Conservation (phyloP, 805 yeast genomes). For the Metschnikowia rubicola region DNA sequence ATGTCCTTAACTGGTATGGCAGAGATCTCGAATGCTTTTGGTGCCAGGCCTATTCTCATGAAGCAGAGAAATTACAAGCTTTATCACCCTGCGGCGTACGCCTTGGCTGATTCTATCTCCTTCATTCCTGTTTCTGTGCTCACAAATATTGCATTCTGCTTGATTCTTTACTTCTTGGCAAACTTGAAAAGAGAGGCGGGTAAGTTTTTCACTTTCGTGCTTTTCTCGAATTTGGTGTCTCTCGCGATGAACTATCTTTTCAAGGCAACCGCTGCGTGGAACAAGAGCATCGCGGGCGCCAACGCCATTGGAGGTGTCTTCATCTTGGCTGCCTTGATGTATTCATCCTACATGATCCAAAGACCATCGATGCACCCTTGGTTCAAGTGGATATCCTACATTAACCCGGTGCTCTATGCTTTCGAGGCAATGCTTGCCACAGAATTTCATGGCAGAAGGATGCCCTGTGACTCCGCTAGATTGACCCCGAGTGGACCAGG, state of each 20-base stretch:
- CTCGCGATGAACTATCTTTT: slow-evolving; percentile 53
- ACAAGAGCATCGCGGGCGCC: slow-evolving; percentile 53
- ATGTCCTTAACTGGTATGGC: slow-evolving; percentile 48
- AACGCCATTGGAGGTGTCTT: slow-evolving; percentile 52
- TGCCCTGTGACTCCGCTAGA: slow-evolving; percentile 23
- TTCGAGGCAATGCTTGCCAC: slow-evolving; percentile 29
- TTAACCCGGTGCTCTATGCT: slow-evolving; percentile 28
- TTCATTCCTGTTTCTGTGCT: slow-evolving; percentile 36
- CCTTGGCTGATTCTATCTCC: slow-evolving; percentile 23
- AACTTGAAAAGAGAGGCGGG: slow-evolving; percentile 50
- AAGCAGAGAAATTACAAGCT: slow-evolving; percentile 27
- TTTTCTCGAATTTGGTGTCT: slow-evolving; percentile 46
- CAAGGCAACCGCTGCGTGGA: slow-evolving; percentile 51
- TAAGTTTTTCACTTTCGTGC: slow-evolving; percentile 47
- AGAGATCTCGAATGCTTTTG: slow-evolving; percentile 33
- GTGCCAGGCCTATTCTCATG: slow-evolving; percentile 26
- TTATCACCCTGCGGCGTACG: slow-evolving; percentile 29
- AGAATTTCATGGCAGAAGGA: slow-evolving; percentile 30
- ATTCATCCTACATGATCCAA: slow-evolving; percentile 31
- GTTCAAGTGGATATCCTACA: slow-evolving; percentile 40
- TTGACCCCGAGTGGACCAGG: slow-evolving; percentile 27
- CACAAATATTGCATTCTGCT: slow-evolving; percentile 41
- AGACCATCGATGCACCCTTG: slow-evolving; percentile 34
- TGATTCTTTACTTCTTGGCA: slow-evolving; percentile 57
- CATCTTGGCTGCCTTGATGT: slow-evolving; percentile 31